These are phyloP conservation scores for Wickerhamiella azyma DNA, from an alignment of 805 yeast species.

Conservation along the genomic window DNA sequence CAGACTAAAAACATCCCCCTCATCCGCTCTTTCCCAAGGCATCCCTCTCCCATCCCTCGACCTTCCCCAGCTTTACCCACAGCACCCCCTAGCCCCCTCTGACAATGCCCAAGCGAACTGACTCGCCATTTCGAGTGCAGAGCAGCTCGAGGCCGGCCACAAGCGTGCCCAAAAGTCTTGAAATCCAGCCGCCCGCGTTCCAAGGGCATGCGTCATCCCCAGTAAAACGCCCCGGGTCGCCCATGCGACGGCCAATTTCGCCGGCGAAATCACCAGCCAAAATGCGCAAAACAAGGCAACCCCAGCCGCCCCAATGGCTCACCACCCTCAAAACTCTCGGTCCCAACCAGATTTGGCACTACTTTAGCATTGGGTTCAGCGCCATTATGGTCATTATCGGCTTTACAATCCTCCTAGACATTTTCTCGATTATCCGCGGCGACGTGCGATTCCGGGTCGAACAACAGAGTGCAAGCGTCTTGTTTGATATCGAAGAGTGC, in stretches of 20 bases:
- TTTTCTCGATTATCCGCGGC: constrained; percentile 40
- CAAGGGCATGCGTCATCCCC: neutral
- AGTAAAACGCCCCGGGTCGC: neutral
- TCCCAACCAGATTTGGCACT: neutral
- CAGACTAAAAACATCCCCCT: too few relatives aligned
- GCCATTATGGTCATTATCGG: constrained; percentile 36
- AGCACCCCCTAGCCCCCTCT: neutral
- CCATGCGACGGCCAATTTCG: neutral
- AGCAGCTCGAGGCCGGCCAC: neutral
- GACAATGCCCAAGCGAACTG: neutral
- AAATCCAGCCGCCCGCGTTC: neutral
- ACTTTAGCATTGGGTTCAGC: constrained; percentile 29
- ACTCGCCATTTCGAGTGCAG: neutral
- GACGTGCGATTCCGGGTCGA: constrained; percentile 67
- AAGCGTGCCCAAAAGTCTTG: neutral
- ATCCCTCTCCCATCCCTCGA: too few relatives aligned
- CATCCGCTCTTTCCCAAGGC: too few relatives aligned
- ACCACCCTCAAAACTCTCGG: neutral
- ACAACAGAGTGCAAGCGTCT: constrained; percentile 42
- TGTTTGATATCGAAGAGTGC: constrained; percentile 56
- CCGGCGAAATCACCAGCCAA: neutral
- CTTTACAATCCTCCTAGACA: constrained; percentile 37
- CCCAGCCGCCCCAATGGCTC: neutral
- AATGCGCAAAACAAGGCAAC: neutral
- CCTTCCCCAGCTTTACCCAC: too few relatives aligned